Evolutionary conservation across 345 rosid species (phyloP), one percentile per base, ranked within the genome.

Genomic region (Cardamine chenopodiifolia): DNA sequence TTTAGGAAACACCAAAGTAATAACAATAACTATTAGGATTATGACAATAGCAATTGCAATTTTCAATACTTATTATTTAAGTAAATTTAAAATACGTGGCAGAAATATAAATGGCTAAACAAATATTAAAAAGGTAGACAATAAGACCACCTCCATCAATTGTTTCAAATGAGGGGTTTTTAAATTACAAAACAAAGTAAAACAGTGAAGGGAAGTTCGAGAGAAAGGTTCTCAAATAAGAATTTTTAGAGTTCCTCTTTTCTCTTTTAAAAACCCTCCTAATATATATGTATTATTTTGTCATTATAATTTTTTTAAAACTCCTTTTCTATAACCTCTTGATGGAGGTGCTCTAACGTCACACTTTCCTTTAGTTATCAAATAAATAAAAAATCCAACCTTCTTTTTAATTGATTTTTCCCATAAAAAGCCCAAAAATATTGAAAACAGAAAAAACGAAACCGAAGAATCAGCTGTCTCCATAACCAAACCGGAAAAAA

Each of bases 401-500:
- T 48, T 66, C 26, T 3, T 15, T 48, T 45, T 22, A 7, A 45
- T 3, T 2, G 1, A 12, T 32, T 11, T 32, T 5, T 5, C 8
- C 37, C 5, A 28, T 1, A 73, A 67, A 72, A 67, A 28, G 7
- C 57, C 37, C 54, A 31, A 58, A 75, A 75, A 37, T 59, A 59
- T 50, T 37, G 28, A 37, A 75, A 68, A n/a, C 15, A 0, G 12
- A 68, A 59, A 68, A 59, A 60, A 19, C 34, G 12, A 60, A 59
- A 37, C 63, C 62, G 4, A 19, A 39, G 57, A 60, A 62, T 53
- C 63, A 5, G 55, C 18, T 18, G 9, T 62, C 68, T 56, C 56
- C 32, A 42, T 42, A 64, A 75, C 55, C 67, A 75, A 75, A 67
- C 73, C 79, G 73, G 79, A 37, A 67, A 52, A n/a, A 37, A 10